Base-by-base conservation (phyloP, 2,329 filamentous ascomycete species). In the Dactylonectria macrodidyma region DNA sequence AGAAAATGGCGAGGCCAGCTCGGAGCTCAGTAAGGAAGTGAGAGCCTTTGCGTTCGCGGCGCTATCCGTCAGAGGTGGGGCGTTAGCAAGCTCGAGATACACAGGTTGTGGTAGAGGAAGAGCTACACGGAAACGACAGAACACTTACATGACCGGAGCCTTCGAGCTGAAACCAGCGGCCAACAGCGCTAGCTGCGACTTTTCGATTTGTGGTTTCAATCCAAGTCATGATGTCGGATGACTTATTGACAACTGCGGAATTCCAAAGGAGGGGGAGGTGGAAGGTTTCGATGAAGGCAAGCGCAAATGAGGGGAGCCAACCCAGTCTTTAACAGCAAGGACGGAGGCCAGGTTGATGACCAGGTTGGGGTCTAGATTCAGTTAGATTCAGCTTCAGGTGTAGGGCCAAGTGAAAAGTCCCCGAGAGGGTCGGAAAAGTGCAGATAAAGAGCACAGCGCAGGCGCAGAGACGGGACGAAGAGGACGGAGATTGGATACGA, bases 11-110 rank as follows among this genome's bases (percentile, higher is more conserved):
- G 44, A 97, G 83, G 55, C 94, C 94, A 66, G 93, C 94, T 69
- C 94, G 91, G 61, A 97, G 85, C 82, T 97, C 94, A 56, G 94
- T 97, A 76, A 93, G 90, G 84, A 97, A 97, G 74, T 87, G 87
- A 36, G 93, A 92, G 24, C 91, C 91, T 78, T 93, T 92, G 60
- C 93, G 90, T 80, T 93, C 91, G 74, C 86, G 88, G 71, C 87
- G 88, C 91, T 93, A 65, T 55, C 66, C 24, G 59, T 46, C 19
- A 6, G 34, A 22, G 30, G 57, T 19, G 64, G 47, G 3, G 19
- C 14, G 26, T 68, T 52, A 68, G 55, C 19, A 38, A 33, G 38
- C 41, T n/a, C 5, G 14, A 16, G 7, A 36, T 51, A 6, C 24
- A 19, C 38, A 14, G 38, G 26, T 36, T 64, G 9, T 26, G 8